Evolutionary conservation across 495 filamentous ascomycete genomes (phyloP), one percentile per base, ranked within the genome.

Genomic region (Immersiella caudata): DNA sequence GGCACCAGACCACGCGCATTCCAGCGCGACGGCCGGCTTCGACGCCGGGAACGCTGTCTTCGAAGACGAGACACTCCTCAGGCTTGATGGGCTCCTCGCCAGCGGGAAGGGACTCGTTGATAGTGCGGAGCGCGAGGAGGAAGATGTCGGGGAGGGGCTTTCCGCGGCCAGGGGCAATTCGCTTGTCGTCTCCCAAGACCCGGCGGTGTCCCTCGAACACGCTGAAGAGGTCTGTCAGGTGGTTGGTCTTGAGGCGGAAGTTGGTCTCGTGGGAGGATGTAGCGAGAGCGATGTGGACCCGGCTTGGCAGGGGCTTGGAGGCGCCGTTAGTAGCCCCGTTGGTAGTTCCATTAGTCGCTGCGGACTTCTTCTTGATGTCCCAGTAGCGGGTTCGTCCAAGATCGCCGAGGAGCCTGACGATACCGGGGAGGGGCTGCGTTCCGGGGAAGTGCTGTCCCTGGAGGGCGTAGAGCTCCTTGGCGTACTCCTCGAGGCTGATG

Each of bases 91-190:
- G 87, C 35, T 79, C 75, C 73, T 94, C 88, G 0, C 87, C 88
- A 51, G 83, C 79, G 0, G 85, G 76, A 14, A 95, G 74, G 8
- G 84, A 86, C 2, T 81, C 82, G 77, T 99, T 99, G 72, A 99
- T 90, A 1, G 88, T 91, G 79, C 91, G 82, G 57, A 99, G 79
- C 0, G 96, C 96, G 0, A 98, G 78, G 16, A 96, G 79, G 74
- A 95, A 99, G 72, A 99, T 99, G 77, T 99, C 96, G 8, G 95
- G 95, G 4, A 93, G 83, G 0, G 95, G 95, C 78, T 99, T 99
- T 16, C 95, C 96, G 12, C 91, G 80, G 0, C 95, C 95, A 25
- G 83, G 77, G 1, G 87, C 82, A 67, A 99, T 93, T 27, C 96
- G 85, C 2, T 82, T 76, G 74, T 99, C 96, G 75, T 99, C 96